Percentiles rank a stretch among this genome's conserved stretches.
Evolutionary conservation across 1,139 yeast species (phyloP).

Genomic region (Candida frijolesensis): DNA sequence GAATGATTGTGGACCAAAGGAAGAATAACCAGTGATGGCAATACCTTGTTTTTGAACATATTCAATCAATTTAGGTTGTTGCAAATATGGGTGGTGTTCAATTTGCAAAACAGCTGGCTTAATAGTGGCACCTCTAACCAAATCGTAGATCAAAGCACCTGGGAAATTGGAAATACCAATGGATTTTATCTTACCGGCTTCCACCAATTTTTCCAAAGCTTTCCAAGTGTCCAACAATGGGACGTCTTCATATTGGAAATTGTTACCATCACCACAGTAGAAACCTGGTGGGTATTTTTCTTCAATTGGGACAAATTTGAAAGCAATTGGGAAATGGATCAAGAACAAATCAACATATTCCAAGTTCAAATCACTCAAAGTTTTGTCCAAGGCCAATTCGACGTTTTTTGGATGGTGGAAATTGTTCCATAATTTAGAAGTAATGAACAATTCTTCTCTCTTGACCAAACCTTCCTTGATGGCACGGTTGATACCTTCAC

Average conservation of each 20-base stretch:
- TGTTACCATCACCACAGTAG: constrained; percentile 62
- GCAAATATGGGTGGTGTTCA: constrained; percentile 91
- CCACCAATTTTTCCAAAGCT: constrained; percentile 65
- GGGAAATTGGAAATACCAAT: constrained; percentile 86
- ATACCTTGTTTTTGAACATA: constrained; percentile 63
- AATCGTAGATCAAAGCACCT: constrained; percentile 70
- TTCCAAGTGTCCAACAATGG: constrained; percentile 80
- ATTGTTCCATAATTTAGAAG: constrained; percentile 81
- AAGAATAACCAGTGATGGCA: constrained; percentile 81
- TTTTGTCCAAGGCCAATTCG: constrained; percentile 59
- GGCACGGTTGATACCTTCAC: constrained; percentile 73
- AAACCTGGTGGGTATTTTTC: constrained; percentile 77
- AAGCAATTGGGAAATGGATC: constrained; percentile 81
- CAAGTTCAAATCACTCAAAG: constrained; percentile 62
- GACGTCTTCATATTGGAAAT: constrained; percentile 63
- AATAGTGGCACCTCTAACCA: constrained; percentile 69
- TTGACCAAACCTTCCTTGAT: constrained; percentile 65
- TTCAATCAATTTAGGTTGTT: constrained; percentile 68
- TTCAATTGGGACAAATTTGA: constrained; percentile 70
- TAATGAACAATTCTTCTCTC: too few species aligned
- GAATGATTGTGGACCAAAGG: constrained; percentile 78
- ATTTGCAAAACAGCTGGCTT: constrained; percentile 83
- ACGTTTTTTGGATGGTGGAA: constrained; percentile 70
- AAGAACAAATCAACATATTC: constrained; percentile 75
- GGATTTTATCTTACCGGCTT: constrained; percentile 66